phyloP scores from a whole-genome alignment of 2,329 filamentous ascomycete species.

The Chrysoporthe deuterocubensis region DNA sequence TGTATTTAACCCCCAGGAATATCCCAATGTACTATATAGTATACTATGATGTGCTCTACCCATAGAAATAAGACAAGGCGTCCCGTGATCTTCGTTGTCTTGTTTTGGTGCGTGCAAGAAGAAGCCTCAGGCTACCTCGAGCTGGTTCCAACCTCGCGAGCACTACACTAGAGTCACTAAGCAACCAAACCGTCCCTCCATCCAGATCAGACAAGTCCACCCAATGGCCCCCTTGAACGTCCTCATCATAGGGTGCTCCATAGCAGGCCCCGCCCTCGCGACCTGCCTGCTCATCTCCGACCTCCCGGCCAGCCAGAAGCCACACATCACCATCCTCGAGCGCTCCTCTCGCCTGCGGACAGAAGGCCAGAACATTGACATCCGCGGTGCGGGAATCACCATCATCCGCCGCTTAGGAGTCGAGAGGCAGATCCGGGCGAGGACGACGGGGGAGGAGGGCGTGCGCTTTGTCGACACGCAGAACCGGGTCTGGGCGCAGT shows the following conservation, averaged over 20 bases:
- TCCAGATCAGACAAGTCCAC: too few species aligned
- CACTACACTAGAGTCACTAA: neutral
- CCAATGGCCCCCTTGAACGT: conserved; percentile 38
- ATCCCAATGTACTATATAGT: neutral
- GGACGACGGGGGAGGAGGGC: conserved; percentile 45
- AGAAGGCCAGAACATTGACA: conserved; percentile 50
- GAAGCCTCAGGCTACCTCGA: neutral
- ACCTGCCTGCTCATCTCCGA: conserved; percentile 44
- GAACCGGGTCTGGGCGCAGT: conserved; percentile 33
- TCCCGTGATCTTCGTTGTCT: neutral
- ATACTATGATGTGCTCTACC: neutral
- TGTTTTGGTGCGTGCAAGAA: neutral
- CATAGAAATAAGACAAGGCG: neutral
- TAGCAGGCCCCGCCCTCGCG: conserved; percentile 46
- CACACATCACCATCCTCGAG: conserved; percentile 48
- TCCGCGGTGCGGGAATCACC: conserved; percentile 46
- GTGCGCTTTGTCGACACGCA: conserved; percentile 42
- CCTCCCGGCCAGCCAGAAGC: conserved; percentile 31
- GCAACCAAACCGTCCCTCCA: neutral
- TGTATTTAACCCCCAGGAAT: neutral
- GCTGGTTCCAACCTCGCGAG: neutral
- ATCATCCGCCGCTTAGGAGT: conserved; percentile 46
- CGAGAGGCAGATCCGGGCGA: conserved; percentile 39
- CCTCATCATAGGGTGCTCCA: conserved; percentile 45
- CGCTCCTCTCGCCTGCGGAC: conserved; percentile 42